These are phyloP conservation scores for Didymellaceae sp. DNA, from an alignment of 2,329 filamentous ascomycete genomes.

Conservation along the genomic window DNA sequence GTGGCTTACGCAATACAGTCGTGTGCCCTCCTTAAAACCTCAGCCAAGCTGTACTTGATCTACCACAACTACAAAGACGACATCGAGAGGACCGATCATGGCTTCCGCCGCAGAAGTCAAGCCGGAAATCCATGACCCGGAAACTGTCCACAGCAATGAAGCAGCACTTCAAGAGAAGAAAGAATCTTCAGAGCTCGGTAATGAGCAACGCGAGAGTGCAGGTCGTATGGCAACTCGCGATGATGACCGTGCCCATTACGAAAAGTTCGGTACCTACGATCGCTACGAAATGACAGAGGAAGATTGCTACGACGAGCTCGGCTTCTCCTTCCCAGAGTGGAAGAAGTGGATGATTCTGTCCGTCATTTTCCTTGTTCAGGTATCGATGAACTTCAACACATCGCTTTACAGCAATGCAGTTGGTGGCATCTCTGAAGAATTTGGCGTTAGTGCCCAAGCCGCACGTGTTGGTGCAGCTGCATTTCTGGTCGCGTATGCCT, in stretches of 20 bases:
- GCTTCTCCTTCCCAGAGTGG: constrained; percentile 56
- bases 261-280: constrained; percentile 50
- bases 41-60: neutral
- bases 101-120: constrained; percentile 11
- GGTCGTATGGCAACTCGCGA: constrained; percentile 20
- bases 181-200: constrained; percentile 26
- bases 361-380: constrained; percentile 61
- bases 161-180: constrained; percentile 33
- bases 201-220: constrained; percentile 30
- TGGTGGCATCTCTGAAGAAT: constrained; percentile 64
- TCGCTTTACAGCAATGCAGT: constrained; percentile 63
- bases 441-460: constrained; percentile 69
- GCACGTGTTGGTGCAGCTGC: constrained; percentile 77
- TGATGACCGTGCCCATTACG: constrained; percentile 38
- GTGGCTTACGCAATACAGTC: neutral
- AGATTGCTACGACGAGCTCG: constrained; percentile 59
- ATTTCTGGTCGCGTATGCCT: constrained; percentile 80
- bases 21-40: neutral
- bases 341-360: constrained; percentile 63
- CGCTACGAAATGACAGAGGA: constrained; percentile 58
- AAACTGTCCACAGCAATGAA: constrained; percentile 23
- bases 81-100: constrained; percentile 4
- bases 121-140: constrained; percentile 27
- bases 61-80: neutral
- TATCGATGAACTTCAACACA: constrained; percentile 66